Conservation (phyloP, 2,329 filamentous ascomycete genomes). For the Phaeosphaeria sp. region DNA sequence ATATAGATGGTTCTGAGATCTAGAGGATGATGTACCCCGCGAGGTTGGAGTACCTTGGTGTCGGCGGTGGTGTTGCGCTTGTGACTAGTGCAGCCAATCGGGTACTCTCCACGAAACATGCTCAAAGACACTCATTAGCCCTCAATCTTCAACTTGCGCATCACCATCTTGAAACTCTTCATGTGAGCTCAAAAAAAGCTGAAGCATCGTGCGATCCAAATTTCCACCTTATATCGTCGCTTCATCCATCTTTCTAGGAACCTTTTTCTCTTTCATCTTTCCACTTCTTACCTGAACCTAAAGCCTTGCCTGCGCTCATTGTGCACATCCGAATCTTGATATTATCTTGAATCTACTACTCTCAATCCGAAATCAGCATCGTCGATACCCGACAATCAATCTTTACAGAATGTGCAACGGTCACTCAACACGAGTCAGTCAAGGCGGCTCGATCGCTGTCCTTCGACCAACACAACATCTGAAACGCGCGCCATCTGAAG, state of each 20-base stretch:
- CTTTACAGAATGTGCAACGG: conserved; percentile 39
- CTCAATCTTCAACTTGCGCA: conserved; percentile 20
- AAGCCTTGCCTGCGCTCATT: too few relatives aligned
- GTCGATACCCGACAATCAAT: neutral
- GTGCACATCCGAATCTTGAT: neutral
- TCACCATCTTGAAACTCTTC: neutral
- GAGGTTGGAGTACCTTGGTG: conserved; percentile 30
- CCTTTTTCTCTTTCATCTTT: neutral
- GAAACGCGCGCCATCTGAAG: conserved; percentile 8
- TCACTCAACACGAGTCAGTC: conserved; percentile 32
- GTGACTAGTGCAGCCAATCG: conserved; percentile 25
- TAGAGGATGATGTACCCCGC: neutral
- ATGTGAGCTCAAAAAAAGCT: neutral
- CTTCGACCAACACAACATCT: conserved; percentile 27
- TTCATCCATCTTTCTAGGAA: neutral
- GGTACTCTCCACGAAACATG: conserved; percentile 44
- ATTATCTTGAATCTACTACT: neutral
- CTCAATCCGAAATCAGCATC: neutral
- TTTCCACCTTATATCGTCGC: neutral
- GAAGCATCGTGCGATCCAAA: neutral
- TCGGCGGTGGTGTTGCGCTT: conserved; percentile 11
- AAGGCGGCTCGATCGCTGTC: conserved; percentile 47
- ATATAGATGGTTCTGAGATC: neutral
- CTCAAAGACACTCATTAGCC: conserved; percentile 43
- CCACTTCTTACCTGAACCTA: neutral